Percentiles rank a stretch among this genome's conserved stretches.
Evolutionary conservation across 2,329 filamentous ascomycete genomes (phyloP).

Genomic region (Cladobotryum mycophilum): DNA sequence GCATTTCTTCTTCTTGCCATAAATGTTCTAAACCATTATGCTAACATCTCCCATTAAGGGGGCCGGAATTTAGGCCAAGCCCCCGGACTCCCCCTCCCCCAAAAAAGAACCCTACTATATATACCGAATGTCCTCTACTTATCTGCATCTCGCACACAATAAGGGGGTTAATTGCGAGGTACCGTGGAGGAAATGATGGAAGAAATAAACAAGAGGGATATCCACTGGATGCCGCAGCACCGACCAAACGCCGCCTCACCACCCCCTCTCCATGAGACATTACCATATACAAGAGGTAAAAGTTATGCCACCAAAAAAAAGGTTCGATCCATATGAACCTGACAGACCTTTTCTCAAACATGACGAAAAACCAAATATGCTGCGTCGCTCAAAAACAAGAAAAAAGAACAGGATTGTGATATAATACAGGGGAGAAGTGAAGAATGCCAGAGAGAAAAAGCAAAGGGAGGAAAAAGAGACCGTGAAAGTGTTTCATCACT

Average conservation of each 20-base stretch:
- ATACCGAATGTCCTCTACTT: neutral
- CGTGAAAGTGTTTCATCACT: constrained; percentile 15
- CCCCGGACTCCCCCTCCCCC: too few species aligned
- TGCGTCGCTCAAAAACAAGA: neutral
- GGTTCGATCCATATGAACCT: neutral
- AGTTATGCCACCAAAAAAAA: neutral
- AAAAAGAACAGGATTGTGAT: neutral
- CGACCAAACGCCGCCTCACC: neutral
- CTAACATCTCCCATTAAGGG: too few species aligned
- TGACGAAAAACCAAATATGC: neutral
- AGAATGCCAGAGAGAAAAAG: neutral
- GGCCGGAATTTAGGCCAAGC: neutral
- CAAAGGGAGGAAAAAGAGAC: neutral
- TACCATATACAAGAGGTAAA: neutral
- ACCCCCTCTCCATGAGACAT: neutral
- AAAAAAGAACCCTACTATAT: neutral
- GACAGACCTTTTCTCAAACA: too few species aligned
- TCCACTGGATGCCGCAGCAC: neutral
- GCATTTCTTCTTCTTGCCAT: too few species aligned
- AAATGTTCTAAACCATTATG: too few species aligned
- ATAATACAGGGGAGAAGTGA: neutral
- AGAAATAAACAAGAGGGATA: neutral
- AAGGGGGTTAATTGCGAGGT: neutral
- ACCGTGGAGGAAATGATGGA: neutral
- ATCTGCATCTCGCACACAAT: too few species aligned